phyloP scores from a whole-genome alignment of 495 filamentous ascomycete species.

The Tirmania nivea region DNA sequence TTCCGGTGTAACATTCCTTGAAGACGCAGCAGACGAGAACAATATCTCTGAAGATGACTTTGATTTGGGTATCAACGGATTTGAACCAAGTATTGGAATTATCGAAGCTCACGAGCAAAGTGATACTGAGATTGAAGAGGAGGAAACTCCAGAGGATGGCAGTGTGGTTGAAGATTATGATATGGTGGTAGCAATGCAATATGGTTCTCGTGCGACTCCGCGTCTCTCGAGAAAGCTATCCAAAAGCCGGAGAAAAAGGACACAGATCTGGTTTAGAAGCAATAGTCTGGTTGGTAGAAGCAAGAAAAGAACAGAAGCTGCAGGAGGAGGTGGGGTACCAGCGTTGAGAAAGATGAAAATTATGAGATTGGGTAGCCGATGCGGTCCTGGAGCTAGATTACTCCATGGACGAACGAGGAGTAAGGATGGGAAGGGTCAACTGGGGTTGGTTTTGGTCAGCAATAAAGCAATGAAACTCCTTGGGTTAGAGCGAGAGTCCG shows the following conservation, averaged over 20 bases:
- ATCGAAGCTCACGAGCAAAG: neutral
- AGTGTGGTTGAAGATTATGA: neutral
- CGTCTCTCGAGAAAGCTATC: too few species aligned
- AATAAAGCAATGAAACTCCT: neutral
- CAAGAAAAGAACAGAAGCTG: neutral
- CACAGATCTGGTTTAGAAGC: neutral
- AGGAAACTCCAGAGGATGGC: neutral
- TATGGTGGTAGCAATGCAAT: neutral
- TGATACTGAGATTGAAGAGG: neutral
- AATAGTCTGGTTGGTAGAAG: neutral
- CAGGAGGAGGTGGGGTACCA: neutral
- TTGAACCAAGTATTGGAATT: neutral
- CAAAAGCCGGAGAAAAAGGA: neutral
- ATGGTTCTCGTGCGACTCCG: neutral
- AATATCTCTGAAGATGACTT: neutral
- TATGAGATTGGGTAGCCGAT: neutral
- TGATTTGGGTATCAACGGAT: neutral
- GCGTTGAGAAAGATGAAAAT: neutral
- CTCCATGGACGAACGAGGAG: neutral
- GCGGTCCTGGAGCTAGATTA: neutral
- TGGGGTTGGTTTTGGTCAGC: neutral
- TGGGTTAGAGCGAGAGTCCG: neutral
- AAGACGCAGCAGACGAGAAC: neutral
- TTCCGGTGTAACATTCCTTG: neutral
- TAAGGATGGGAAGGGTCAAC: neutral